phyloP scores from a whole-genome alignment of 352 stramenopile genomes.

The Pilasporangium apinafurcum region DNA sequence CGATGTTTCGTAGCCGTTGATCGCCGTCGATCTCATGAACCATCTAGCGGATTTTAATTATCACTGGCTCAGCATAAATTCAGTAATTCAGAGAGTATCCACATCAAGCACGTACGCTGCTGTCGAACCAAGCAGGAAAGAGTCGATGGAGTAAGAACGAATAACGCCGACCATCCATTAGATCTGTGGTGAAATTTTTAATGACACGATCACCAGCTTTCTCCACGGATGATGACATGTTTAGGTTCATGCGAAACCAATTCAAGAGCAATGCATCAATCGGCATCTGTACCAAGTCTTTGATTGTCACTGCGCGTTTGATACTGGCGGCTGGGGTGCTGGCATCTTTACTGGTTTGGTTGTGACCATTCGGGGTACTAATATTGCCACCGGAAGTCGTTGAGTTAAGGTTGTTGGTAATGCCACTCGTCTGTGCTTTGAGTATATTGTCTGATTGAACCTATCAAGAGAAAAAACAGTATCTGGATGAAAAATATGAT shows the following conservation, averaged over 20 bases:
- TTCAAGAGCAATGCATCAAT: constrained; percentile 66
- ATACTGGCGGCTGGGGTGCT: background rate
- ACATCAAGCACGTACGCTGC: constrained; percentile 21
- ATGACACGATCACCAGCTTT: constrained; percentile 61
- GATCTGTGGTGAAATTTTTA: constrained; percentile 76
- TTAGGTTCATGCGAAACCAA: constrained; percentile 75
- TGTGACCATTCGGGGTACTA: background rate
- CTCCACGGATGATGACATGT: constrained; percentile 48
- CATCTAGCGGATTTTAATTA: constrained; percentile 32
- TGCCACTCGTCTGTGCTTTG: constrained; percentile 10
- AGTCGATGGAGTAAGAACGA: constrained; percentile 71
- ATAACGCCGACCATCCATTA: constrained; percentile 53
- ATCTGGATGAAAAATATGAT: background rate
- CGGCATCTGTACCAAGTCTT: constrained; percentile 60
- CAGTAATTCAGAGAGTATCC: background rate
- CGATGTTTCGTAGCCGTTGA: constrained; percentile 61
- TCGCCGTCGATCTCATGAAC: constrained; percentile 71
- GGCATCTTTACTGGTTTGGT: background rate
- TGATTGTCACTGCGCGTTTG: constrained; percentile 33
- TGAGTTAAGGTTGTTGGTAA: background rate
- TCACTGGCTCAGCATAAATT: too few relatives aligned
- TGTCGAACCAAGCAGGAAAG: constrained; percentile 68
- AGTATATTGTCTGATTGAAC: constrained; percentile 58
- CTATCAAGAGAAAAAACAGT: constrained; percentile 3
- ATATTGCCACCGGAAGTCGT: background rate